phyloP scores from a whole-genome alignment of 495 filamentous ascomycete species.

The Hyaloscypha bicolor region DNA sequence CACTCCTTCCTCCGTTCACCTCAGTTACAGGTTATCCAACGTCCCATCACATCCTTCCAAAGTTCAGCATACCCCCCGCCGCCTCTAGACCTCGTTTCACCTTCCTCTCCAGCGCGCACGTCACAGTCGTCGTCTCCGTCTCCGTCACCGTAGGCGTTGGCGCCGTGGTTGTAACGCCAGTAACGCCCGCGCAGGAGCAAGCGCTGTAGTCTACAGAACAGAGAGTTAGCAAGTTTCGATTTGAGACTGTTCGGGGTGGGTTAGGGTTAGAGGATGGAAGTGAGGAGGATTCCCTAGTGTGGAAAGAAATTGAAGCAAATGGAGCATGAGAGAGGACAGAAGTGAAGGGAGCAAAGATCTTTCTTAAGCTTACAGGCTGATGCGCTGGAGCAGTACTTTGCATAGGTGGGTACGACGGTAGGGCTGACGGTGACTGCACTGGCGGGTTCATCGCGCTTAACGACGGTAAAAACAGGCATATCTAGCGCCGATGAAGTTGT shows the following conservation, averaged over 20 bases:
- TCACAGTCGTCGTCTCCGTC: background rate
- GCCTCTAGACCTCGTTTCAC: background rate
- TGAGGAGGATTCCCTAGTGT: no score
- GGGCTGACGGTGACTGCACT: slow-evolving; percentile 2
- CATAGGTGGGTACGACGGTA: background rate
- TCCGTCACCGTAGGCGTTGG: background rate
- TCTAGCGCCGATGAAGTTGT: background rate
- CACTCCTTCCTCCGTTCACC: background rate
- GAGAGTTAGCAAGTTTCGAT: background rate
- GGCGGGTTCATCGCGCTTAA: background rate
- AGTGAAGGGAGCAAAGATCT: background rate
- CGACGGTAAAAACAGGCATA: background rate
- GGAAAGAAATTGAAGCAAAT: no score
- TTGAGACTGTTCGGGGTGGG: background rate
- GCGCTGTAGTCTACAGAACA: slow-evolving; percentile 4
- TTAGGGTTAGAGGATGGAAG: background rate
- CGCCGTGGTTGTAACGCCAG: background rate
- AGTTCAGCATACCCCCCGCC: background rate
- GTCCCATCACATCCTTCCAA: background rate
- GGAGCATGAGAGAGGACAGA: background rate
- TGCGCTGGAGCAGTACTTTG: slow-evolving; percentile 5
- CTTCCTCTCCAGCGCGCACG: slow-evolving; percentile 1
- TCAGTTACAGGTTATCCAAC: background rate
- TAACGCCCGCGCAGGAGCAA: background rate
- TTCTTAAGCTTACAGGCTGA: slow-evolving; percentile 2